phyloP scores from a whole-genome alignment of 2,329 filamentous ascomycete species.

The Curvularia spicifera region DNA sequence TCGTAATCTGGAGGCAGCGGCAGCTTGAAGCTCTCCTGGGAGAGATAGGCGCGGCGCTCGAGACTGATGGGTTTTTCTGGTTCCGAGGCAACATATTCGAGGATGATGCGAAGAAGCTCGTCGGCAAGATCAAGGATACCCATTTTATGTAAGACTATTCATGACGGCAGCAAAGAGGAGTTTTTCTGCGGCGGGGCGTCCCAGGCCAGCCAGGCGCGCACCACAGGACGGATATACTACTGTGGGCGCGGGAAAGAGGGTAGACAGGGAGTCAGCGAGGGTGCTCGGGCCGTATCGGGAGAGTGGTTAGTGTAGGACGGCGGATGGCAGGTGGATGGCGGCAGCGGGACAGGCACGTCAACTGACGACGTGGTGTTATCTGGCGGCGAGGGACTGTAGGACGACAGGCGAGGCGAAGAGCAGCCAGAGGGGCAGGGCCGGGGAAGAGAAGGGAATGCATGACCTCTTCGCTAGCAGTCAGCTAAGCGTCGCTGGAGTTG shows the following conservation, averaged over 20 bases:
- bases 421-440: constrained; percentile 41
- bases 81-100: constrained; percentile 61
- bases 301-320: constrained; percentile 28
- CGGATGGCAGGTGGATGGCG: constrained; percentile 33
- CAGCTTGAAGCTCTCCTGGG: constrained; percentile 59
- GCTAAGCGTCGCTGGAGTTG: constrained; percentile 47
- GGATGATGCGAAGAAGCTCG: constrained; percentile 58
- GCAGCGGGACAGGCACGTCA: constrained; percentile 25
- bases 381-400: constrained; percentile 30
- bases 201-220: constrained; percentile 20
- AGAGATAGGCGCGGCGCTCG: constrained; percentile 59
- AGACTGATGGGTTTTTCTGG: constrained; percentile 58
- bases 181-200: constrained; percentile 12
- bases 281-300: constrained; percentile 35
- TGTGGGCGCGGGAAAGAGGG: constrained; percentile 1
- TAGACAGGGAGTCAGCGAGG: constrained; percentile 11
- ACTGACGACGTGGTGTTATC: constrained; percentile 37
- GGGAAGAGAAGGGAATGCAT: constrained; percentile 44
- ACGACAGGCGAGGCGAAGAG: constrained; percentile 23
- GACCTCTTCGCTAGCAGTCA: constrained; percentile 43
- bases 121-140: constrained; percentile 54
- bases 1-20: constrained; percentile 52
- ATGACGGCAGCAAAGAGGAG: constrained; percentile 26
- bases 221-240: constrained; percentile 35
- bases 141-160: constrained; percentile 43